Conservation (phyloP, 2,329 filamentous ascomycete genomes). For the Nemania abortiva region DNA sequence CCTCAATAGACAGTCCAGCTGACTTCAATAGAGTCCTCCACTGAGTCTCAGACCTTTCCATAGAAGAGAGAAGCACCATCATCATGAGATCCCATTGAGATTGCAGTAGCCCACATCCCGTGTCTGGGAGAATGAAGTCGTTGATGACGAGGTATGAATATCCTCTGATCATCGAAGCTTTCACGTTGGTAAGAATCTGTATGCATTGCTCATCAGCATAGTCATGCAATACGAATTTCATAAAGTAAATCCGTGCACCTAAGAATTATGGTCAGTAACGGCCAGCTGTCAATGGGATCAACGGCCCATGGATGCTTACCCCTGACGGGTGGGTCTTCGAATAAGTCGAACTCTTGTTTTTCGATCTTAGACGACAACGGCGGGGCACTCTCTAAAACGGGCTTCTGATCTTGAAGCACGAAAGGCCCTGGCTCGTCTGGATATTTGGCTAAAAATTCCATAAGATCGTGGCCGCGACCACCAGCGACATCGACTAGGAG, state of each 20-base stretch:
- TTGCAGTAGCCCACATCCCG: slow-evolving; percentile 17
- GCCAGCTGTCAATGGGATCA: background rate
- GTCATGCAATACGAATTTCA: slow-evolving; percentile 40
- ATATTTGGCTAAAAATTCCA: slow-evolving; percentile 35
- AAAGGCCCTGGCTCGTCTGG: slow-evolving; percentile 29
- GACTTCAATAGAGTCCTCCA: slow-evolving; percentile 26
- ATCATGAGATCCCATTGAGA: slow-evolving; percentile 37
- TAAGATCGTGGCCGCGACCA: slow-evolving; percentile 38
- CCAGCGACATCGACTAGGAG: slow-evolving; percentile 38
- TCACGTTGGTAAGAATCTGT: slow-evolving; percentile 33
- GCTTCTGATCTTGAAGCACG: slow-evolving; percentile 35
- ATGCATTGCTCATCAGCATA: slow-evolving; percentile 30
- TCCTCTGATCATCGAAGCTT: slow-evolving; percentile 34
- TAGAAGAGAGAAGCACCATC: slow-evolving; percentile 25
- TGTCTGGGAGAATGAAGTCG: slow-evolving; percentile 38
- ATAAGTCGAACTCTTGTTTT: slow-evolving; percentile 34
- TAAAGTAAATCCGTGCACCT: slow-evolving; percentile 36
- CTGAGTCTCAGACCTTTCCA: slow-evolving; percentile 35
- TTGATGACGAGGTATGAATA: slow-evolving; percentile 40
- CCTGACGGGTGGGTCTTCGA: slow-evolving; percentile 27
- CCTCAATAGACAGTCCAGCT: slow-evolving; percentile 34
- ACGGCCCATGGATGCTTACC: slow-evolving; percentile 13
- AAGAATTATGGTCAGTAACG: background rate
- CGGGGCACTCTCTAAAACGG: slow-evolving; percentile 32
- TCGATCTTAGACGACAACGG: slow-evolving; percentile 22